phyloP scores from a whole-genome alignment of 2,329 filamentous ascomycete genomes.

The Rutstroemia sp. region DNA sequence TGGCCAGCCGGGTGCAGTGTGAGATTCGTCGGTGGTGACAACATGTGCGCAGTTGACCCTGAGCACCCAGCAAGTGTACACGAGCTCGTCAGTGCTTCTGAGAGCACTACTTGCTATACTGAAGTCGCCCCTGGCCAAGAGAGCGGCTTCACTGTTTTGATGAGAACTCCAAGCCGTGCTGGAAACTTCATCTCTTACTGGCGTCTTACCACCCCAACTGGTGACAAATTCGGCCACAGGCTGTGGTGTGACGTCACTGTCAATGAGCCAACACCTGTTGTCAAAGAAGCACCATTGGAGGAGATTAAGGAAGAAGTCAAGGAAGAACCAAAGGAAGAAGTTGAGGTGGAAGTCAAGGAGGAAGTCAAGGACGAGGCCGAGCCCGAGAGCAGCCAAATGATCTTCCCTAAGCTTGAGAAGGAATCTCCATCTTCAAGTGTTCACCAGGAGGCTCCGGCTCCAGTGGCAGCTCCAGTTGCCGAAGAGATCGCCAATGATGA shows the following conservation, averaged over 20 bases:
- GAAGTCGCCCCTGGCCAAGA: slow-evolving; percentile 67
- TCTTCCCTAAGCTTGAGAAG: slow-evolving; percentile 94
- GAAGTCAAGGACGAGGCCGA: slow-evolving; percentile 19
- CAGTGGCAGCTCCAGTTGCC: slow-evolving; percentile 40
- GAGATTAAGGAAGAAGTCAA: slow-evolving; percentile 29
- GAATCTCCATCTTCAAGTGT: slow-evolving; percentile 79
- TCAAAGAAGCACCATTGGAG: slow-evolving; percentile 32
- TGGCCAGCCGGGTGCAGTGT: slow-evolving; percentile 91
- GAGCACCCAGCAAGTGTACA: slow-evolving; percentile 69
- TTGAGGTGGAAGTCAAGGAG: slow-evolving; percentile 15
- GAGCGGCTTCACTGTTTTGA: slow-evolving; percentile 71
- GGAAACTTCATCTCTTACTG: slow-evolving; percentile 92
- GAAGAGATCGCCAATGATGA: slow-evolving; percentile 28
- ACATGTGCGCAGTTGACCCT: slow-evolving; percentile 88
- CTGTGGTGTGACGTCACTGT: slow-evolving; percentile 92
- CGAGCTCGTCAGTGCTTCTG: slow-evolving; percentile 69
- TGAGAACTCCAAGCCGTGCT: slow-evolving; percentile 70
- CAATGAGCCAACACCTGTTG: slow-evolving; percentile 28
- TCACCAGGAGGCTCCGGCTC: slow-evolving; percentile 50
- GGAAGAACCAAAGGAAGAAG: background rate
- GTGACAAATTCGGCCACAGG: slow-evolving; percentile 81
- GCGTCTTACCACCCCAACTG: slow-evolving; percentile 78
- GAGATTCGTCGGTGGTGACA: slow-evolving; percentile 87
- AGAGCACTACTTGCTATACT: slow-evolving; percentile 69
- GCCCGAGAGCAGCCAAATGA: slow-evolving; percentile 62